These are phyloP conservation scores for Penicillium frequentans DNA, from an alignment of 2,329 filamentous ascomycete species.

Conservation along the genomic window DNA sequence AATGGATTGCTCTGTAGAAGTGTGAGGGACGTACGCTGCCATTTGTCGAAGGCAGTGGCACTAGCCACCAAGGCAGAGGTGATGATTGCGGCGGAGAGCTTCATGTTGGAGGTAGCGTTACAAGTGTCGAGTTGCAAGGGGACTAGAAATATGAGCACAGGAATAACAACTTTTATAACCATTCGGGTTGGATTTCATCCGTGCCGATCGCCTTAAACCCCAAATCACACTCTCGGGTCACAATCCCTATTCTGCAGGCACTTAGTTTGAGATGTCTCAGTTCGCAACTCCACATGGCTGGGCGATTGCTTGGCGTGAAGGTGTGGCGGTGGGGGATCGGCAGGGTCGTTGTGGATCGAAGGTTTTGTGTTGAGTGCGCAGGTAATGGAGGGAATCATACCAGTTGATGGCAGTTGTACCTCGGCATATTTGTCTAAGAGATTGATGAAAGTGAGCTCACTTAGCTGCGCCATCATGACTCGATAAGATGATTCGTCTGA, in stretches of 20 bases:
- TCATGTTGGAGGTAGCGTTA: constrained; percentile 23
- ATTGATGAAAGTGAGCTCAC: background rate
- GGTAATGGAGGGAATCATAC: background rate
- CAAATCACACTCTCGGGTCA: constrained; percentile 9
- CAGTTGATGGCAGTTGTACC: background rate
- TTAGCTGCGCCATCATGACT: background rate
- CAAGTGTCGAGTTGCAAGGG: background rate
- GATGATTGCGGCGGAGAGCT: constrained; percentile 27
- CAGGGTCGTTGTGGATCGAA: background rate
- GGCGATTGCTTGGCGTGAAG: constrained; percentile 15
- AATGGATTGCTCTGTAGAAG: background rate
- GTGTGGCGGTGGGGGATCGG: constrained; percentile 9
- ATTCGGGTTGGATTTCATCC: background rate
- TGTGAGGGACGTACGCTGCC: constrained; percentile 21
- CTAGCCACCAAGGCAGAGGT: constrained; percentile 25
- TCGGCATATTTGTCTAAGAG: background rate
- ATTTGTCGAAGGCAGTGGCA: constrained; percentile 33
- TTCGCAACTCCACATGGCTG: constrained; percentile 14
- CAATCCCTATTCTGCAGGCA: constrained; percentile 1
- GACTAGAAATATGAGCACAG: background rate
- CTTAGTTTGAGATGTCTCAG: constrained; percentile 15
- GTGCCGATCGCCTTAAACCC: background rate
- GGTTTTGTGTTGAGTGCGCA: background rate
- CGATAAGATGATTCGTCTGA: background rate
- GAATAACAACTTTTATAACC: background rate